Base-by-base conservation (phyloP, 257 asterid species). In the Rauvolfia tetraphylla region DNA sequence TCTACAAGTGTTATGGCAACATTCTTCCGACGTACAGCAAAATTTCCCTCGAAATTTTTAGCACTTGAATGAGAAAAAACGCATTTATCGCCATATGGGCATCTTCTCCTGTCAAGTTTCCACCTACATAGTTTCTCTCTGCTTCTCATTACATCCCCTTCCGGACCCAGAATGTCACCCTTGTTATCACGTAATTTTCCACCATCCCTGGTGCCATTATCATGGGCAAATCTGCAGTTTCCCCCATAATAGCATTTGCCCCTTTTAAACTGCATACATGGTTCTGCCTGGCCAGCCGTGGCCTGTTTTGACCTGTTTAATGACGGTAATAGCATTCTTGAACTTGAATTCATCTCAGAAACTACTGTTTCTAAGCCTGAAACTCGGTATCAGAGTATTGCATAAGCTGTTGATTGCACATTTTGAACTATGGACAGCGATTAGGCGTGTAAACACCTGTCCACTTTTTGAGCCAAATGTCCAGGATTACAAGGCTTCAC, bases 81-180 rank as follows among this genome's bases (percentile, higher is more conserved):
- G 62, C 91, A 83, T 18, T 12, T 65, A 46, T 78, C 75, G 7
- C 92, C 95, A 78, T 49, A 81, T 7, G 89, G 89, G 81, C 96
- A 90, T 42, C 25, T 66, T 38, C 2, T 1, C 23, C 88, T 87
- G 61, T 38, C 33, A 12, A 49, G 27, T 17, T 53, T 82, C 61
- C 9, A 76, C 23, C 3, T 15, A 68, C 95, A 86, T 59, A 36
- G 59, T 18, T 6, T 71, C 57, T 8, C 17, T 49, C 76, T 77
- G 68, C 63, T 2, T 46, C 77, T 23, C 53, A 15, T 81, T 71
- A 74, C 76, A 67, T 59, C 82, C 34, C 41, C 44, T 7, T 63
- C 34, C n/a, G 46, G 33, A 22, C 39, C 65, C 57, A 39, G 42
- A 54, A 29, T 27, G 18, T 66, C 72, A 44, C 42, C 62, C 75